Evolutionary conservation across 768 basidiomycete species (phyloP).

Genomic region (Collybiopsis confluens): DNA sequence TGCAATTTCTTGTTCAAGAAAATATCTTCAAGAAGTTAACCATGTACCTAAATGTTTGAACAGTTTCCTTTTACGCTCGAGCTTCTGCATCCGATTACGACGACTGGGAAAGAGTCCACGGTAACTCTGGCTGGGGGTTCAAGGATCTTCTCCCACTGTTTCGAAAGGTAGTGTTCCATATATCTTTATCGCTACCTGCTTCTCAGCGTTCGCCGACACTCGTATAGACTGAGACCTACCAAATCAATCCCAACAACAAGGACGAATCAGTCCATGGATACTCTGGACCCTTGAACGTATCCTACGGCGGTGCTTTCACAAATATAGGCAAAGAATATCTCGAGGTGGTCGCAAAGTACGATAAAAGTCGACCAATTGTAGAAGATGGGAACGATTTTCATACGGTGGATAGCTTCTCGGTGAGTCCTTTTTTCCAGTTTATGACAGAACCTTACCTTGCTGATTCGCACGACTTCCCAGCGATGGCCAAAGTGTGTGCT

Average conservation of each 20-base stretch:
- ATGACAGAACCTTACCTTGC: too few species aligned
- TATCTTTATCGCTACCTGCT: conserved; percentile 4
- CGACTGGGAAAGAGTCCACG: conserved; percentile 50
- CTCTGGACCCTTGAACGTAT: conserved; percentile 35
- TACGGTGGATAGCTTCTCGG: background rate
- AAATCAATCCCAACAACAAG: conserved; percentile 13
- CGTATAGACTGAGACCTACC: conserved; percentile 34
- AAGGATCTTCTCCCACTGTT: conserved; percentile 52
- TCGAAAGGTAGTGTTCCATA: conserved; percentile 39
- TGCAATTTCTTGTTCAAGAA: background rate
- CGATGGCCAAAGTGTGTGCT: too few species aligned
- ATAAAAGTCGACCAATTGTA: conserved; percentile 25
- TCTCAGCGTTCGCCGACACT: too few species aligned
- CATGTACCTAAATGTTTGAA: too few species aligned
- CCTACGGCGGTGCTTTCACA: conserved; percentile 28
- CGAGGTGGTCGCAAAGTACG: conserved; percentile 28
- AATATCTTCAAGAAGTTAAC: too few species aligned
- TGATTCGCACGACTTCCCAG: too few species aligned
- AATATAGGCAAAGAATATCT: conserved; percentile 35
- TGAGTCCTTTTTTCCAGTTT: too few species aligned
- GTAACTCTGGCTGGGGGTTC: conserved; percentile 61
- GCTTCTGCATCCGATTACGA: conserved; percentile 46
- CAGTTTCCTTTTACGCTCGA: conserved; percentile 16
- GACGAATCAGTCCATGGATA: conserved; percentile 30
- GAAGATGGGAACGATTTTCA: conserved; percentile 33